These are phyloP conservation scores for Epichloe sp. DNA, from an alignment of 2,329 filamentous ascomycete species.

Conservation along the genomic window DNA sequence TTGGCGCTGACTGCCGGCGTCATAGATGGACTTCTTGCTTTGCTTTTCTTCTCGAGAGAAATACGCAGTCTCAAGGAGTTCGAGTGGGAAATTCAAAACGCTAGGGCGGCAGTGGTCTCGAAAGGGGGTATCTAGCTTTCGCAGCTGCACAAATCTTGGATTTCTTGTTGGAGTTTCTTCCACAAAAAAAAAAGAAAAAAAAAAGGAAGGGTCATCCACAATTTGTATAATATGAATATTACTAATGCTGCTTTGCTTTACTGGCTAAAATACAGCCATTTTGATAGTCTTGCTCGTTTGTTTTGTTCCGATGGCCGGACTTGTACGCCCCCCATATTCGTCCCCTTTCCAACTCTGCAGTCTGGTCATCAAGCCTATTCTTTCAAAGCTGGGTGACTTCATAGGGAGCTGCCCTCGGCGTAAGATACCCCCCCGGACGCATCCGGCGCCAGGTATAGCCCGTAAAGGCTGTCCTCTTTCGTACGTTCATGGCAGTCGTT, in stretches of 20 bases:
- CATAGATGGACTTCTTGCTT: conserved; percentile 72
- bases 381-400: neutral
- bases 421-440: conserved; percentile 20
- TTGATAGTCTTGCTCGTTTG: no score
- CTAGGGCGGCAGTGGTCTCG: conserved; percentile 30
- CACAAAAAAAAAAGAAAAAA: neutral
- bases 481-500: conserved; percentile 58
- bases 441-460: conserved; percentile 72
- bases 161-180: neutral
- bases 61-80: conserved; percentile 77
- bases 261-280: no score
- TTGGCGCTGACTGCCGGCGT: conserved; percentile 63
- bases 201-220: neutral
- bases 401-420: conserved; percentile 2
- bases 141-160: neutral
- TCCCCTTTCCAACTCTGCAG: neutral
- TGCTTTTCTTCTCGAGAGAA: conserved; percentile 78
- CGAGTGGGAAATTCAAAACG: conserved; percentile 77
- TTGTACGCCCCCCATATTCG: neutral
- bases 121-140: neutral
- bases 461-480: conserved; percentile 73
- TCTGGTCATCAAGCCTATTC: neutral
- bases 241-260: neutral
- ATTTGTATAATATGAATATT: conserved; percentile 1
- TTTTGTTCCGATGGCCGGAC: neutral